Evolutionary conservation across 257 asterid genomes (phyloP).

Genomic region (Ehretia macrophylla): DNA sequence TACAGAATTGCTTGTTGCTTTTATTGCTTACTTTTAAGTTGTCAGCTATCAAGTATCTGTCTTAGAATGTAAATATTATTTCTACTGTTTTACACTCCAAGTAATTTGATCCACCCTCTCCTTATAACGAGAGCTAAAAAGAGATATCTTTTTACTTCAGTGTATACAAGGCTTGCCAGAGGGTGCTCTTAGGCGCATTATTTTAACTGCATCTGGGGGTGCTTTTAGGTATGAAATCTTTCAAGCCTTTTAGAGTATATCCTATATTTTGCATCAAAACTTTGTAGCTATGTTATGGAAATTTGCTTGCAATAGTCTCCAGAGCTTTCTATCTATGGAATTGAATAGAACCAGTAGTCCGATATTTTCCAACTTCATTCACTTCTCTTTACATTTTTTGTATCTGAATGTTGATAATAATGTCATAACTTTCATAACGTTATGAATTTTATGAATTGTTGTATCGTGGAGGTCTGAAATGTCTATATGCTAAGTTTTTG

Average conservation of each 20-base stretch:
- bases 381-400: too few relatives aligned
- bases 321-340: too few relatives aligned
- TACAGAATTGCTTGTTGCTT: background rate
- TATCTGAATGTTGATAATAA: too few relatives aligned
- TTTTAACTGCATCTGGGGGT: conserved; percentile 97
- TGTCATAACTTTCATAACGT: too few relatives aligned
- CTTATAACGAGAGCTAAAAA: conserved; percentile 12
- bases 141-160: conserved; percentile 35
- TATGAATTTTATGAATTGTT: too few relatives aligned
- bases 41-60: background rate
- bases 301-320: too few relatives aligned
- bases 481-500: too few relatives aligned
- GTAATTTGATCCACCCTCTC: background rate
- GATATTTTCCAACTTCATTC: too few relatives aligned
- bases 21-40: background rate
- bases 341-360: too few relatives aligned
- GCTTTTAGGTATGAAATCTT: conserved; percentile 63
- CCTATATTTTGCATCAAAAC: background rate
- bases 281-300: too few relatives aligned
- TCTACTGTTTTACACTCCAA: background rate
- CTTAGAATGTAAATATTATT: background rate
- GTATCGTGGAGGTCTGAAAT: too few relatives aligned
- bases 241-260: background rate
- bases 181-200: conserved; percentile 90
- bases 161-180: conserved; percentile 99